Evolutionary conservation across 352 stramenopile species (phyloP).

Genomic region (Pythium vanterpoolii): DNA sequence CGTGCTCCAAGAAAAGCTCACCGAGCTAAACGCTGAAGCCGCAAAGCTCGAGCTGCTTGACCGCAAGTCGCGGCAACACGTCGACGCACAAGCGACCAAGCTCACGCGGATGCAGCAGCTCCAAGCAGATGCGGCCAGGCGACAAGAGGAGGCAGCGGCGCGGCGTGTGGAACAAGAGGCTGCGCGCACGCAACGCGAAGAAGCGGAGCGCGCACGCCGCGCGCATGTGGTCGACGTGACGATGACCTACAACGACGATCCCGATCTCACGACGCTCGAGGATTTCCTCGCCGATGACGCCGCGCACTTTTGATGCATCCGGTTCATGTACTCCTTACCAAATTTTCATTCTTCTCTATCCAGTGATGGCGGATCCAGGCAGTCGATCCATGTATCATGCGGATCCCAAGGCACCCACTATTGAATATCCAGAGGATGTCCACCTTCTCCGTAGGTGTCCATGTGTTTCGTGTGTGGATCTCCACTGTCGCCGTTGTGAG

Average conservation of each 20-base stretch:
- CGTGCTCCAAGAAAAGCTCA: slow-evolving; percentile 35
- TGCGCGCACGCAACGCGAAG: slow-evolving; percentile 19
- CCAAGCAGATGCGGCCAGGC: slow-evolving; percentile 50
- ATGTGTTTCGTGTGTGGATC: no score
- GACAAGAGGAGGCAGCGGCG: slow-evolving; percentile 25
- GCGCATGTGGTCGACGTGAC: slow-evolving; percentile 44
- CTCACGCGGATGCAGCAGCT: slow-evolving; percentile 61
- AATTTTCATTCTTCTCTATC: neutral
- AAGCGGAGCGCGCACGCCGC: slow-evolving; percentile 32
- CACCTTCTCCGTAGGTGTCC: no score
- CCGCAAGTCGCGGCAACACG: slow-evolving; percentile 22
- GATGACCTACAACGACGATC: slow-evolving; percentile 21
- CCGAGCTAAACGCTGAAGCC: slow-evolving; percentile 30
- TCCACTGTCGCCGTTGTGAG: no score
- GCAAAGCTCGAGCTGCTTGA: slow-evolving; percentile 18
- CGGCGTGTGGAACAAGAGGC: slow-evolving; percentile 27
- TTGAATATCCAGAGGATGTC: no score
- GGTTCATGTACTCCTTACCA: neutral
- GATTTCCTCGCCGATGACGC: slow-evolving; percentile 56
- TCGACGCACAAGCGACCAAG: slow-evolving; percentile 21
- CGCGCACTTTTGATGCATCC: slow-evolving; percentile 38
- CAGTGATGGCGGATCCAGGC: neutral
- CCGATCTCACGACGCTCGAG: slow-evolving; percentile 55
- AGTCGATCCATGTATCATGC: neutral
- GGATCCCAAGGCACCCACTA: no score